Base-by-base conservation (phyloP, 306 rosid genomes). In the Herpetospermum pedunculosum region DNA sequence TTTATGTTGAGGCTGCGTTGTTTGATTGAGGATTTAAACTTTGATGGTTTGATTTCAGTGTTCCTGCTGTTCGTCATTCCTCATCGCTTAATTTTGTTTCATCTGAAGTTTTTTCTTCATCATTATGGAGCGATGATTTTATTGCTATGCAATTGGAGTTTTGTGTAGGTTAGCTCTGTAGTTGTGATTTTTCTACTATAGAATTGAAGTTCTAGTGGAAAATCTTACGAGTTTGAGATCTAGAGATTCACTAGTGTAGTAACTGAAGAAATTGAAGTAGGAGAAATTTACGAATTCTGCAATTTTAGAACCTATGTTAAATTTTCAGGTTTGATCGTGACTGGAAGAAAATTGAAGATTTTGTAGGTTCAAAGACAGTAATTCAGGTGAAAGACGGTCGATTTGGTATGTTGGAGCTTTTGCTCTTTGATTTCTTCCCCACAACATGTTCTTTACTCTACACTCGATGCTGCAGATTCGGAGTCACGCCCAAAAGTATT, bases 301-400 rank as follows among this genome's bases (percentile, higher is more conserved):
- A 40, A 67, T 23, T 67, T 67, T 67, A 40, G 73, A 13, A 43
- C 38, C 11, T 7, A 44, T 44, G 38, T 69, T 23, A 14, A 26
- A 43, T 43, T 69, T 43, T 76, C 78, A 90, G 98, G 75, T 92
- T 92, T 81, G 98, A 92, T 77, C 90, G 98, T 29, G 98, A 92
- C 84, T 92, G 98, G 98, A 92, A 92, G 83, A 92, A 92, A 70
- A 92, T 92, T 81, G 96, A 92, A 90, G 98, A 92, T 77, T 92
- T 90, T 78, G 96, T 92, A 40, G 98, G 96, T 81, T 90, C 96
- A 30, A 92, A 92, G 75, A 87, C 96, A 4, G 98, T 92, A 57
- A 92, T 92, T 90, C 98, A 92, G 98, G 98, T 92, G 77, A 80
- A 64, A 35, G 71, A 69, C 16, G 34, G 38, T 14, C 35, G 41